phyloP scores from a whole-genome alignment of 2,329 filamentous ascomycete species.

The Pestalotiopsis sp. region DNA sequence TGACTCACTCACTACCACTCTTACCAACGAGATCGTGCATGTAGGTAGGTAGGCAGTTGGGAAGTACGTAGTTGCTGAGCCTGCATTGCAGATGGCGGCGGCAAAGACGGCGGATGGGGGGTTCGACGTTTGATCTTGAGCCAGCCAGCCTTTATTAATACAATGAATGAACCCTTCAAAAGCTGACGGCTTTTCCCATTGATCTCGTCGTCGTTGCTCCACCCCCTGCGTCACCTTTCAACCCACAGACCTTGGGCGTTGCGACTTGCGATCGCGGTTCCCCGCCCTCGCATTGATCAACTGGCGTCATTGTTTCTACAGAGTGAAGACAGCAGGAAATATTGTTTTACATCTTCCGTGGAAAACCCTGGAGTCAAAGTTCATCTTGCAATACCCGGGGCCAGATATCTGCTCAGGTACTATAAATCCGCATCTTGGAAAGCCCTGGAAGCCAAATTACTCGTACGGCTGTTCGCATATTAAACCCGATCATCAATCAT shows the following conservation, averaged over 20 bases:
- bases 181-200: background rate
- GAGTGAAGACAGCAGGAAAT: too few species aligned
- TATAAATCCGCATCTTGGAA: background rate
- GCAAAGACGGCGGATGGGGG: background rate
- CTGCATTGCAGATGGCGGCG: background rate
- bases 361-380: too few species aligned
- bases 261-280: conserved; percentile 6
- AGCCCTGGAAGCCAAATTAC: background rate
- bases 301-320: conserved; percentile 1
- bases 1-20: background rate
- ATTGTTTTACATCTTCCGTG: background rate
- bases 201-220: background rate
- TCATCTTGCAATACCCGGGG: background rate
- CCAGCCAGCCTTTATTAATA: background rate
- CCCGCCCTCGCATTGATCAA: conserved; percentile 5
- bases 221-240: background rate
- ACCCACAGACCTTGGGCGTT: background rate
- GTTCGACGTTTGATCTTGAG: background rate
- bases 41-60: background rate
- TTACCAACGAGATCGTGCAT: background rate
- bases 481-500: conserved; percentile 9
- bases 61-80: background rate
- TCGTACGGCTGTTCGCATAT: background rate
- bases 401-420: background rate
- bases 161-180: background rate